These are phyloP conservation scores for Primulina tabacum DNA, from an alignment of 257 asterid species.

Conservation along the genomic window DNA sequence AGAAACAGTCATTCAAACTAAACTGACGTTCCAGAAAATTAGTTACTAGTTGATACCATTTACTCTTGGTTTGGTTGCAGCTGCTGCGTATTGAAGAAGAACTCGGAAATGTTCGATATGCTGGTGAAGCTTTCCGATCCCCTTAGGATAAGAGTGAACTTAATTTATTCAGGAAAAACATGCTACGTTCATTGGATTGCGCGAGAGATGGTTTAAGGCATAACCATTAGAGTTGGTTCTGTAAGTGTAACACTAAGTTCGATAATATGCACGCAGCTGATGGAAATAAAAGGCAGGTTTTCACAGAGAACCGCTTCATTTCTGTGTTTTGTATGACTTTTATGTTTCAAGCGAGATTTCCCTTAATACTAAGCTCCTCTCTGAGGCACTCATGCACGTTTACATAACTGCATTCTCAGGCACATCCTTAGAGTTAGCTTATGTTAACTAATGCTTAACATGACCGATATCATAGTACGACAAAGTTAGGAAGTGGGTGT, in stretches of 20 bases:
- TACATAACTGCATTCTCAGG: neutral
- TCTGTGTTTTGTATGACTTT: neutral
- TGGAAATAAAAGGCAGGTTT: neutral
- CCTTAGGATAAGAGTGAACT: slow-evolving; percentile 42
- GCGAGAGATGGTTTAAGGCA: too few relatives aligned
- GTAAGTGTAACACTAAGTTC: neutral
- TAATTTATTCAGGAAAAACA: neutral
- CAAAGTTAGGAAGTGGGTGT: neutral
- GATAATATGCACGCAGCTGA: neutral
- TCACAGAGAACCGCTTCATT: neutral
- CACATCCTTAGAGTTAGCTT: neutral
- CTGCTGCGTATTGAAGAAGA: slow-evolving; percentile 97
- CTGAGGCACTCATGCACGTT: neutral
- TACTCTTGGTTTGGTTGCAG: slow-evolving; percentile 35
- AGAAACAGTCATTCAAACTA: neutral
- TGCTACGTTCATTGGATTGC: neutral
- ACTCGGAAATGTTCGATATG: slow-evolving; percentile 86
- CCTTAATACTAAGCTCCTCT: neutral
- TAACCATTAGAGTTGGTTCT: neutral
- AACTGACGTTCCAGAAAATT: neutral
- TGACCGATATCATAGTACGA: neutral
- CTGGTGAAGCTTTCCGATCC: slow-evolving; percentile 91
- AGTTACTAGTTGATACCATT: slow-evolving; percentile 3
- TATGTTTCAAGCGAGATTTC: neutral
- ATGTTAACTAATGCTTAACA: neutral